Percentiles rank a stretch among this genome's conserved stretches.
phyloP scores from a whole-genome alignment of 2,329 filamentous ascomycete genomes.

The Penicillium sp. region DNA sequence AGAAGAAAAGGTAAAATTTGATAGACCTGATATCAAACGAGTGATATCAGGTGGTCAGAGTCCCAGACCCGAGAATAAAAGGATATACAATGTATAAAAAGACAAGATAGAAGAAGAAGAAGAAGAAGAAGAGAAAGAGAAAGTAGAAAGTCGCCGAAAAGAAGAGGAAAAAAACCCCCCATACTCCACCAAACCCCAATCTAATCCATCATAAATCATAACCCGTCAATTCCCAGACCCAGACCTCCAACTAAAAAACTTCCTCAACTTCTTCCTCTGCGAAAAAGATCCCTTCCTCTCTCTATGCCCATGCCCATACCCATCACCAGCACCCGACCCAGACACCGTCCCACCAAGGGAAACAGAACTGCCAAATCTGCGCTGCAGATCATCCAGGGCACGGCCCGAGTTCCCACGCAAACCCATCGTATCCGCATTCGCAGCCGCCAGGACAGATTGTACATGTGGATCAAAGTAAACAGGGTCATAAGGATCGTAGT shows the following conservation, averaged over 20 bases:
- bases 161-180: background rate
- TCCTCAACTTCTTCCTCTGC: slow-evolving; percentile 27
- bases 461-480: slow-evolving; percentile 34
- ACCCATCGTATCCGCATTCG: slow-evolving; percentile 35
- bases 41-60: slow-evolving; percentile 11
- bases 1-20: background rate
- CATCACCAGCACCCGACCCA: slow-evolving; percentile 12
- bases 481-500: slow-evolving; percentile 30
- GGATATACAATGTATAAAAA: slow-evolving; percentile 5
- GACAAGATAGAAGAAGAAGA: slow-evolving; percentile 14
- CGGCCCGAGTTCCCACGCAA: slow-evolving; percentile 28
- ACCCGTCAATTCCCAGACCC: slow-evolving; percentile 26
- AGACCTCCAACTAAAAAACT: slow-evolving; percentile 34
- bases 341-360: slow-evolving; percentile 15
- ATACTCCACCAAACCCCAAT: background rate
- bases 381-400: slow-evolving; percentile 33
- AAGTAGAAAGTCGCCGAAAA: slow-evolving; percentile 3
- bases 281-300: slow-evolving; percentile 24
- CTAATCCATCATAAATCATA: slow-evolving; percentile 11
- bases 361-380: slow-evolving; percentile 25
- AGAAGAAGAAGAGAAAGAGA: slow-evolving; percentile 4
- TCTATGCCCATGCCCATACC: slow-evolving; percentile 6
- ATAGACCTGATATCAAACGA: slow-evolving; percentile 8
- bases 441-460: slow-evolving; percentile 34
- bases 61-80: slow-evolving; percentile 18